These are phyloP conservation scores for Echinochloa phyllopogon DNA, from an alignment of 176 grass and related monocot genomes.

Conservation along the genomic window DNA sequence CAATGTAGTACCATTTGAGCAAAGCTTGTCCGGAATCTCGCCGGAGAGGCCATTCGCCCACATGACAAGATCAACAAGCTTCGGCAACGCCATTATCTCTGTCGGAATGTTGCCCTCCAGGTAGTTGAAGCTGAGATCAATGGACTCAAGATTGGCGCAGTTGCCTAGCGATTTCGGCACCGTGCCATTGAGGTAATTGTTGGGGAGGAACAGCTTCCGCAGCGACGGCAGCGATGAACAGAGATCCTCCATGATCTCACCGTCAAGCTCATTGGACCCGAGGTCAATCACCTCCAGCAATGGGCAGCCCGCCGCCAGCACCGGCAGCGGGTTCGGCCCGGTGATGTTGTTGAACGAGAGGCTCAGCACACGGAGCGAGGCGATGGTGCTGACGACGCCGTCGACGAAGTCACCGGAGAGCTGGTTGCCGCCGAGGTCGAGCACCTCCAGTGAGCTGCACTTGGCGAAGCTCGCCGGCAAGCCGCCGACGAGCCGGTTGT, in stretches of 20 bases:
- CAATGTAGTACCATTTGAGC: constrained; percentile 51
- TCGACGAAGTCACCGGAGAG: constrained; percentile 75
- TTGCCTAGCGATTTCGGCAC: constrained; percentile 60
- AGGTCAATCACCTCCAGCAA: constrained; percentile 77
- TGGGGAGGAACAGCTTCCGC: constrained; percentile 62
- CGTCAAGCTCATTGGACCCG: constrained; percentile 66
- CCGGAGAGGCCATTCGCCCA: constrained; percentile 90
- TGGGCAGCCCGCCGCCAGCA: constrained; percentile 56
- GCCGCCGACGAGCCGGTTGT: constrained; percentile 61
- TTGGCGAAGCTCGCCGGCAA: constrained; percentile 68
- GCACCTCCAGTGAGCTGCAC: constrained; percentile 63
- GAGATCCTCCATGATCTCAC: constrained; percentile 62
- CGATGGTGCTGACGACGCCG: constrained; percentile 66
- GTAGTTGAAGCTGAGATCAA: constrained; percentile 95
- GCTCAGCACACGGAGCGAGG: constrained; percentile 62
- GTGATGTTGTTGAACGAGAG: constrained; percentile 89
- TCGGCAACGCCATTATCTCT: constrained; percentile 60
- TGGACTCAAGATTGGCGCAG: constrained; percentile 72
- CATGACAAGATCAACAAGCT: constrained; percentile 70
- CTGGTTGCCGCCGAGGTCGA: constrained; percentile 74
- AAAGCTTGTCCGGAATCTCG: constrained; percentile 73
- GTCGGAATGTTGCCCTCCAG: constrained; percentile 62
- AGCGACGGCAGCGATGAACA: constrained; percentile 65
- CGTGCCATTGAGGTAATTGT: constrained; percentile 72
- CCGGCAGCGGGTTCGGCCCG: constrained; percentile 56